These are phyloP conservation scores for Nakaseomyces glabratus DNA, from an alignment of 1,139 yeast genomes.

Conservation along the genomic window DNA sequence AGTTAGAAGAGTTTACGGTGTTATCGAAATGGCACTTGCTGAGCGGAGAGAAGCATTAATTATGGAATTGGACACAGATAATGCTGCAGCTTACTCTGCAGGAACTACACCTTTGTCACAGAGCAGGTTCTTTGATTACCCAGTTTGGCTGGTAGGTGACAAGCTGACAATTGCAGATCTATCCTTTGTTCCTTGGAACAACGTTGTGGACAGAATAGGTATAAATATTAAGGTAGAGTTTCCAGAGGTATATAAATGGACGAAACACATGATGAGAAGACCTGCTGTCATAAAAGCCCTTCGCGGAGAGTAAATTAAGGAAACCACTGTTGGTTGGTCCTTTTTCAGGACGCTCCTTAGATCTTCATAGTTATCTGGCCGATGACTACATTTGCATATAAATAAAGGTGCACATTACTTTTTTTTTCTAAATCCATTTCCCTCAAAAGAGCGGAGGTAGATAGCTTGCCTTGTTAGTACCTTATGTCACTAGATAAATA, in stretches of 20 bases:
- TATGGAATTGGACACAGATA: slow-evolving; percentile 83
- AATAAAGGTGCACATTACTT: too few relatives aligned
- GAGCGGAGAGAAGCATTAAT: slow-evolving; percentile 85
- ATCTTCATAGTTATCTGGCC: too few relatives aligned
- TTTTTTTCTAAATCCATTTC: too few relatives aligned
- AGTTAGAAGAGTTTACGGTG: slow-evolving; percentile 89
- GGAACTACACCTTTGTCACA: slow-evolving; percentile 85
- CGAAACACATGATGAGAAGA: slow-evolving; percentile 82
- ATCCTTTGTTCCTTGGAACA: slow-evolving; percentile 94
- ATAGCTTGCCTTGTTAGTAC: too few relatives aligned
- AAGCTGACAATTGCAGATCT: slow-evolving; percentile 85
- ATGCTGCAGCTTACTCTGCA: slow-evolving; percentile 79
- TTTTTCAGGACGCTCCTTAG: too few relatives aligned
- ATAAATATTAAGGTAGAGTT: slow-evolving; percentile 78
- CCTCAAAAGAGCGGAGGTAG: too few relatives aligned
- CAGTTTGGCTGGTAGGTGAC: slow-evolving; percentile 93
- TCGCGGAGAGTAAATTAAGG: slow-evolving; percentile 49
- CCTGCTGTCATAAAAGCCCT: slow-evolving; percentile 76
- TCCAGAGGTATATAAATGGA: slow-evolving; percentile 96
- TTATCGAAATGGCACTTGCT: slow-evolving; percentile 89
- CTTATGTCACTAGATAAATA: too few relatives aligned
- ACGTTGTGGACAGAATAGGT: slow-evolving; percentile 87
- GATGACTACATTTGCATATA: too few relatives aligned
- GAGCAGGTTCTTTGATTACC: slow-evolving; percentile 81
- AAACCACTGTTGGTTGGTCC: too few relatives aligned